phyloP scores from a whole-genome alignment of 345 rosid species.

The Pseudoturritis turrita region DNA sequence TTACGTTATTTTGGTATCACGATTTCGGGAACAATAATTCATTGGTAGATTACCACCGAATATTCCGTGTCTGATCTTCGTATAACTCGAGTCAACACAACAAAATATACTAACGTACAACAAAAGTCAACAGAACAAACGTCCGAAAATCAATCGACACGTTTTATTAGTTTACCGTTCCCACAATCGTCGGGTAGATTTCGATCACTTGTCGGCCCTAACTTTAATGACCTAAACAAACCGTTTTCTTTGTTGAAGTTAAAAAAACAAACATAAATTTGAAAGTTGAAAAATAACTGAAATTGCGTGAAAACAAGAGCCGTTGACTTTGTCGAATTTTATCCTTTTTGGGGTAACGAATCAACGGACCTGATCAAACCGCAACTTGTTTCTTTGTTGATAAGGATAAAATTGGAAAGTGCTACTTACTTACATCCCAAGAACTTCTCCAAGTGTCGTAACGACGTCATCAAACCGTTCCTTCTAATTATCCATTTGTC shows the following conservation, averaged over 20 bases:
- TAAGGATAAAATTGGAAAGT: constrained; percentile 24
- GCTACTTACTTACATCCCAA: constrained; percentile 6
- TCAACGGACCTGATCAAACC: constrained; percentile 23
- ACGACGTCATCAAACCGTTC: constrained; percentile 26
- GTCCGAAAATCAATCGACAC: constrained; percentile 23
- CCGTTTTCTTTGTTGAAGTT: constrained; percentile 24
- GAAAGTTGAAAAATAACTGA: not conserved
- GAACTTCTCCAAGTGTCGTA: constrained; percentile 34
- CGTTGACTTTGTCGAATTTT: constrained; percentile 24
- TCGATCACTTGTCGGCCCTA: constrained; percentile 18
- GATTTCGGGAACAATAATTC: not conserved
- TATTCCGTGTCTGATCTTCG: constrained; percentile 19
- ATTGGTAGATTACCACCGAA: constrained; percentile 10
- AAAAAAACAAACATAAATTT: not conserved
- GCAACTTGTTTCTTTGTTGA: constrained; percentile 14
- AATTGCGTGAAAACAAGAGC: not conserved
- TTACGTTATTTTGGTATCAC: not conserved
- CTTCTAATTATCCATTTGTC: constrained; percentile 15
- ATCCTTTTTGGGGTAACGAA: constrained; percentile 9
- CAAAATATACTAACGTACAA: not conserved
- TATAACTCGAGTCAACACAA: constrained; percentile 1
- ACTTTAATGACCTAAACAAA: not conserved
- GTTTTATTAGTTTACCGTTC: constrained; percentile 22
- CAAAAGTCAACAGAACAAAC: constrained; percentile 24
- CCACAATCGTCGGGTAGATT: constrained; percentile 19